phyloP scores from a whole-genome alignment of 108 stramenopile genomes.

The Aureococcus anophagefferens region DNA sequence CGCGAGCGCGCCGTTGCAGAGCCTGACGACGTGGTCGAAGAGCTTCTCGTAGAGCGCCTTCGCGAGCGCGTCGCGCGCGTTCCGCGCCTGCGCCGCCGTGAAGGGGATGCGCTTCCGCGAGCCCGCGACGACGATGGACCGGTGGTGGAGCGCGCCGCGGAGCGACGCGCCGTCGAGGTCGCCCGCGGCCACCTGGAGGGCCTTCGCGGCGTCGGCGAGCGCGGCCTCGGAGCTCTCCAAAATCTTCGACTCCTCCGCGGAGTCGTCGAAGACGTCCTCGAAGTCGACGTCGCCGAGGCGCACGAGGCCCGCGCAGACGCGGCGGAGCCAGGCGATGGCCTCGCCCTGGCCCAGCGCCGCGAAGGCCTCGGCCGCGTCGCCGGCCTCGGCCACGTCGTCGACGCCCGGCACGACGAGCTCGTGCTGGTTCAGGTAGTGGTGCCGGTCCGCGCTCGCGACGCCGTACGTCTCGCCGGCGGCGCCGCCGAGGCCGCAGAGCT shows the following conservation, averaged over 20 bases:
- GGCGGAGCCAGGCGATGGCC: constrained; percentile 7
- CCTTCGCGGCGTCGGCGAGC: not conserved
- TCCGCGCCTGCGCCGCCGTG: constrained; percentile 36
- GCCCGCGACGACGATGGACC: constrained; percentile 29
- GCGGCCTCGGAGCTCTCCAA: not conserved
- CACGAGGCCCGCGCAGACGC: constrained; percentile 35
- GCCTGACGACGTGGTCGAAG: constrained; percentile 14
- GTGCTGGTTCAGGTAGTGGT: not conserved
- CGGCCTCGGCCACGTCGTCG: constrained; percentile 23
- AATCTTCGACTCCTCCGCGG: constrained; percentile 6
- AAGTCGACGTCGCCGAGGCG: constrained; percentile 45
- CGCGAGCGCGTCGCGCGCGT: constrained; percentile 39
- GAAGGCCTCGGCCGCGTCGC: constrained; percentile 20
- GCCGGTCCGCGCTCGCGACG: not conserved
- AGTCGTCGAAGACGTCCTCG: constrained; percentile 2
- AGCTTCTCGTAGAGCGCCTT: constrained; percentile 27
- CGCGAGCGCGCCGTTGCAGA: constrained; percentile 13
- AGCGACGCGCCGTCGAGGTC: no score
- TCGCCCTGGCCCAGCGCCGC: constrained; percentile 1
- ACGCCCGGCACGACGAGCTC: constrained; percentile 8
- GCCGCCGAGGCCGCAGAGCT: constrained; percentile 19
- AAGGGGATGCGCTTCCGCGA: constrained; percentile 23
- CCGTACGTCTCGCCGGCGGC: constrained; percentile 5
- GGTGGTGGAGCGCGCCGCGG: constrained; percentile 28
- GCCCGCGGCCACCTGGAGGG: constrained; percentile 16